Base-by-base conservation (phyloP, 345 rosid species). In the Lepidium aucheri region DNA sequence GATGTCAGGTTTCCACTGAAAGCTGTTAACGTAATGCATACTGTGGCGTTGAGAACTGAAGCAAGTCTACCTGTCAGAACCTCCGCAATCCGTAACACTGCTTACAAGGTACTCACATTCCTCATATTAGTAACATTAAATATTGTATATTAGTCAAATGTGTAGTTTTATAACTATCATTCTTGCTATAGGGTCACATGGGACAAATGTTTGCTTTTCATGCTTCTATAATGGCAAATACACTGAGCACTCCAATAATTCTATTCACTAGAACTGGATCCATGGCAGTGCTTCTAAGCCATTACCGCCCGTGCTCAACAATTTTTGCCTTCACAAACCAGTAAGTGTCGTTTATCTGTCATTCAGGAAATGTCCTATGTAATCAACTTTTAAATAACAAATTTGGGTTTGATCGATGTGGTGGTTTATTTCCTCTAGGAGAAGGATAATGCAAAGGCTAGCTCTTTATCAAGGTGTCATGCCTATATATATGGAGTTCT, bases 161-260 rank as follows among this genome's bases (percentile, higher is more conserved):
- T 3, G 20, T 61, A 39, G 53, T n/a, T 34, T 53, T 17, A 36
- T 36, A 20, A 7, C 39, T 3, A 49, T 26, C 33, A 52, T 69
- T 53, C 35, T 80, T 83, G 75, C 20, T 58, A 72, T 86, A 93
- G 97, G 73, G 82, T 61, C 87, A 82, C 76, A 93, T 93, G 98
- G 96, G 97, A n/a, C 89, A 85, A 79, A 93, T 90, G 98, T 90
- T 93, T 78, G 90, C 98, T 70, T 93, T 86, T 73, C 98, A 90
- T 78, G 80, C 98, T 58, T 84, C 97, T 40, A 88, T 85, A 20
- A 93, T 93, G 97, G 96, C 98, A 1, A 86, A 90, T 75, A 93
- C 96, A 24, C 87, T 93, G 52, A 76, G 63, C 57, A 80, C 94
- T 18, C 92, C 98, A 6, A 79, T 86, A 56, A 83, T 93, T 65